Percentiles rank a stretch among this genome's conserved stretches.
phyloP scores from a whole-genome alignment of 164 flowering plant genomes.

The Cinnamomum micranthum region DNA sequence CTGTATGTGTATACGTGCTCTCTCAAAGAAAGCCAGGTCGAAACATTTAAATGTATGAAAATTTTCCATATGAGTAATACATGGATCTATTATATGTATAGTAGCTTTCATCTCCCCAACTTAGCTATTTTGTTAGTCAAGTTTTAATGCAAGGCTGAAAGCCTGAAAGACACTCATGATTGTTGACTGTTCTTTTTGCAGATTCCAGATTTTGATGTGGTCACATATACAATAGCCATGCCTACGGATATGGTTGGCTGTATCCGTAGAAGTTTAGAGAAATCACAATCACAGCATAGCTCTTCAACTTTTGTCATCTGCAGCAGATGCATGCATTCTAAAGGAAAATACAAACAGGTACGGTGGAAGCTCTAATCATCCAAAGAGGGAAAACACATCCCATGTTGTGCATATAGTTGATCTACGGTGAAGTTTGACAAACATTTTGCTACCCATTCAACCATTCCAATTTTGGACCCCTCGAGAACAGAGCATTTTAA shows the following conservation, averaged over 20 bases:
- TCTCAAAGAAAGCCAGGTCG: conserved; percentile 63
- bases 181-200: conserved; percentile 14
- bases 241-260: conserved; percentile 59
- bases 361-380: not conserved
- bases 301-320: conserved; percentile 23
- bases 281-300: conserved; percentile 44
- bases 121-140: not conserved
- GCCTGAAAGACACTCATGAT: not conserved
- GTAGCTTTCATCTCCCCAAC: not conserved
- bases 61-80: not conserved
- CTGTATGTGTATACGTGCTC: conserved; percentile 62
- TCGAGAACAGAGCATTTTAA: not conserved
- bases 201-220: conserved; percentile 81
- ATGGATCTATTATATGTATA: not conserved
- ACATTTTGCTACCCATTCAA: not conserved
- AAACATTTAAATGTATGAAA: conserved; percentile 43
- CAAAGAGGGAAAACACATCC: not conserved
- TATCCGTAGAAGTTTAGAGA: conserved; percentile 58
- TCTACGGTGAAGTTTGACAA: not conserved
- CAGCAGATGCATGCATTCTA: conserved; percentile 18
- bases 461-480: not conserved
- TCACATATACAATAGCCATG: conserved; percentile 53
- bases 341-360: conserved; percentile 21
- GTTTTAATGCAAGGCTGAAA: not conserved
- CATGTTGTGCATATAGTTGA: not conserved